Evolutionary conservation across 164 flowering plant species (phyloP), one percentile per base, ranked within the genome.

Genomic region (Macadamia tetraphylla): DNA sequence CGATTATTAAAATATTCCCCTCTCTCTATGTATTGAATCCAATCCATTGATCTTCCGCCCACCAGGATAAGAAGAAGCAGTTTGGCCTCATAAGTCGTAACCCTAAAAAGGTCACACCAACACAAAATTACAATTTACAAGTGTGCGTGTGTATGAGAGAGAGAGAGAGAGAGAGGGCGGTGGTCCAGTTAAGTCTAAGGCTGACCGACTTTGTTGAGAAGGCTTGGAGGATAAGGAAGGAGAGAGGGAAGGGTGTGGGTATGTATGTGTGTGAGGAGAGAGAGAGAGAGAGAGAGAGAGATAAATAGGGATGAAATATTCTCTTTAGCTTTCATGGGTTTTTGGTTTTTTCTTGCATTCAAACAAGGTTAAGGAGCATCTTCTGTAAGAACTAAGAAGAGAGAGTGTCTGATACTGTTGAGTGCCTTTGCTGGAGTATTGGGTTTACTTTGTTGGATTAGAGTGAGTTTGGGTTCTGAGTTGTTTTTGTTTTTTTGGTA

Each of bases 151-250:
- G 29, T 10, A 15, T 3, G 31, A 55, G 53, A 42, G 64, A 66
- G 60, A 69, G 53, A 49, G 60, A 51, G 46, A 64, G 69, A 7
- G 65, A 44, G 58, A 63, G 31, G 69, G 57, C 40, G 71, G 84
- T 76, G 88, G 84, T 77, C 84, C 86, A 78, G 73, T 43, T 46
- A 74, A 76, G 78, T 80, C 81, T 73, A 74, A 72, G 81, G 82
- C 79, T 77, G 83, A 81, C 83, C 78, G 79, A 77, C 79, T 74
- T 73, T 53, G 74, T 73, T 53, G 74, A 64, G 78, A 67, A 81
- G 74, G 80, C 78, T 81, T 74, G 77, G 73, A 18, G 70, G 76
- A 79, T 72, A 77, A 73, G 77, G 75, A 62, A 70, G 31, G 71
- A 77, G 69, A 60, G 53, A 67, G 57, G 55, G 65, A 71, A 5